Evolutionary conservation across 805 yeast species (phyloP), one percentile per base, ranked within the genome.

Genomic region (Maudiozyma saulgeensis): DNA sequence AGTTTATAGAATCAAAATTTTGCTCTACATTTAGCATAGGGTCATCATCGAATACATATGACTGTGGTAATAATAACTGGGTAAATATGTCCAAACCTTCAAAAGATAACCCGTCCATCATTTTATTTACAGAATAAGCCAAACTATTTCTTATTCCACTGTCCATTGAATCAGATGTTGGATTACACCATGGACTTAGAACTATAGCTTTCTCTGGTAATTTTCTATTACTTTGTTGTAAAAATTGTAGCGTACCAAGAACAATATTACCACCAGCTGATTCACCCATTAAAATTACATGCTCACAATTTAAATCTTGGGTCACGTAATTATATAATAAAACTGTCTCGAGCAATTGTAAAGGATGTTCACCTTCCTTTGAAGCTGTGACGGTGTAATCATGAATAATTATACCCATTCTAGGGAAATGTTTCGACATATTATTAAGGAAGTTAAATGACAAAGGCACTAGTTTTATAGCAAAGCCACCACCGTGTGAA

Each of bases 401-500:
- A n/a, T 53, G 51, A 2, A 51, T 34, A 4, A 58, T 49, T 18
- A 59, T 52, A 2, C 58, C 55, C 44, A 50, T 47, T 6, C 37
- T 47, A 3, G 60, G 58, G 18, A 48, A 51, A 5, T 41, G 46
- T 40, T 47, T 48, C 7, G 51, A 38, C 6, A 61, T 15, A 25
- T 53, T 53, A 4, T 44, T 47, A 39, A 58, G 38, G 28, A 53
- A 59, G 3, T 45, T 25, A n/a, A 58, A 25, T 3, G 54, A 48
- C 15, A 49, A 31, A 0, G 61, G 54, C 1, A 54, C 38, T 38
- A 58, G 40, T 43, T 53, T 53, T 2, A 59, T 19, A 12, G 58
- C 56, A 51, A 55, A 60, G 3, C 64, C 66, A 43, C 66, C 66
- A 28, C 66, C 66, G 46, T 61, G 66, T 9, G 55, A 47, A 42